These are phyloP conservation scores for Colletotrichum phormii DNA, from an alignment of 2,329 filamentous ascomycete species.

Conservation along the genomic window DNA sequence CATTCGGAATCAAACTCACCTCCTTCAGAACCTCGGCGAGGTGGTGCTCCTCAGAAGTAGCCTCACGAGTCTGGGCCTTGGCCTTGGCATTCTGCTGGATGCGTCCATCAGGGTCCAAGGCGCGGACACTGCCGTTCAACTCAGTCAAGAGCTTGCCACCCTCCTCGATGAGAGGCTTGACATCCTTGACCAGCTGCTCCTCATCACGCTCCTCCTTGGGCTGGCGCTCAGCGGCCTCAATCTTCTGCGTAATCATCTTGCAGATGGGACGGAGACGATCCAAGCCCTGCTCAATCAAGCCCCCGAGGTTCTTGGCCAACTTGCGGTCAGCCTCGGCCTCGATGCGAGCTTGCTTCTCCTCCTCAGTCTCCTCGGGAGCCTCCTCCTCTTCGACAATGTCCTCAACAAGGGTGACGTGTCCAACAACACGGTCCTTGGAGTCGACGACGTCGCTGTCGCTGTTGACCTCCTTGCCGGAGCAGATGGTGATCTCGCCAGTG, in stretches of 20 bases:
- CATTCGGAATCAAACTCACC: slow-evolving; percentile 45
- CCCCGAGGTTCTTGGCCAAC: slow-evolving; percentile 80
- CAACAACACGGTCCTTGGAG: slow-evolving; percentile 73
- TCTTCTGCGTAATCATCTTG: slow-evolving; percentile 87
- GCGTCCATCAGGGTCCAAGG: slow-evolving; percentile 87
- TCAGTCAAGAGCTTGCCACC: slow-evolving; percentile 85
- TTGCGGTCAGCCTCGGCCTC: slow-evolving; percentile 77
- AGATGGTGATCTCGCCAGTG: slow-evolving; percentile 73
- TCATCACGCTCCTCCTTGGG: slow-evolving; percentile 91
- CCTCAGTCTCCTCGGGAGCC: slow-evolving; percentile 51
- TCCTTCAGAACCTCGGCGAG: slow-evolving; percentile 89
- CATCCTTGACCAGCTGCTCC: slow-evolving; percentile 85
- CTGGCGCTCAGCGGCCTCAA: slow-evolving; percentile 83
- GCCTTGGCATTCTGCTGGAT: slow-evolving; percentile 89
- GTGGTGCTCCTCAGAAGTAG: slow-evolving; percentile 84
- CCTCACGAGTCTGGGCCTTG: slow-evolving; percentile 79
- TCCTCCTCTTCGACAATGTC: slow-evolving; percentile 65
- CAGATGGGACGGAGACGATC: slow-evolving; percentile 87
- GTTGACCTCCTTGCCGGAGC: slow-evolving; percentile 77
- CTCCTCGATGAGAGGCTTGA: slow-evolving; percentile 90
- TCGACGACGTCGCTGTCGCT: slow-evolving; percentile 79
- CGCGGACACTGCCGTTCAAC: slow-evolving; percentile 87
- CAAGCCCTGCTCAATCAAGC: slow-evolving; percentile 80
- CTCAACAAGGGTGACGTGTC: slow-evolving; percentile 75
- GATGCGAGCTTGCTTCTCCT: slow-evolving; percentile 63